Base-by-base conservation (phyloP, 495 filamentous ascomycete species). In the Jackrogersella multiformis region DNA sequence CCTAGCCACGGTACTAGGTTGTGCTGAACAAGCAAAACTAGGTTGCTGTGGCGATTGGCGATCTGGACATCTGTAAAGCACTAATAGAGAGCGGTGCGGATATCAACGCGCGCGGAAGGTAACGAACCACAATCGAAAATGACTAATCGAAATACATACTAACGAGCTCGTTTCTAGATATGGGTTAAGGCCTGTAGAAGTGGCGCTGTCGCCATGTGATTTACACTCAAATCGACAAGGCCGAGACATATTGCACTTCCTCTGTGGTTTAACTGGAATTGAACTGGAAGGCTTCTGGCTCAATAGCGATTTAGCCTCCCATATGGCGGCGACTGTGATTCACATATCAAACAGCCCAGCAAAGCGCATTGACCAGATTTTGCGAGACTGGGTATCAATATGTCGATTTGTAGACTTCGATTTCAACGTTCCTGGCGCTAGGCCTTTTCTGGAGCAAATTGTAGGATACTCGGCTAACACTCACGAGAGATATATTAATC, bases 41-140 rank as follows among this genome's bases (percentile, higher is more conserved):
- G 64, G 0, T 0, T 2, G 64, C 51, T 2, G 23, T 61, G 16
- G 0, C 5, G 0, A 4, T 1, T 10, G 44, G 51, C 5, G 0
- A 4, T 6, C 28, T 61, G 36, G 42, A 67, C 12, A 38, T 52
- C 10, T 42, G 39, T n/a, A 61, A 67, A 44, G 35, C 44, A 28
- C 24, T 61, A 2, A 44, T 61, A 4, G 51, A 67, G 28, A 61
- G 64, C 24, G 64, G 64, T 26, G 64, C 64, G 1, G 44, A 61
- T 57, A 57, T 61, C 44, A 67, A 61, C 18, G 44, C 44, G 6
- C 12, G 4, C 9, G 10, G 28, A 30, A 1, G 1, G 56, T 67
- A 56, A 41, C 20, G 13, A 15, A 6, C 4, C 18, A 16, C 1
- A 21, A 32, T 23, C 16, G 1, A 32, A 0, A 13, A 13, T 39